Evolutionary conservation across 2,329 filamentous ascomycete species (phyloP).

Genomic region (Ophiocordyceps australis): DNA sequence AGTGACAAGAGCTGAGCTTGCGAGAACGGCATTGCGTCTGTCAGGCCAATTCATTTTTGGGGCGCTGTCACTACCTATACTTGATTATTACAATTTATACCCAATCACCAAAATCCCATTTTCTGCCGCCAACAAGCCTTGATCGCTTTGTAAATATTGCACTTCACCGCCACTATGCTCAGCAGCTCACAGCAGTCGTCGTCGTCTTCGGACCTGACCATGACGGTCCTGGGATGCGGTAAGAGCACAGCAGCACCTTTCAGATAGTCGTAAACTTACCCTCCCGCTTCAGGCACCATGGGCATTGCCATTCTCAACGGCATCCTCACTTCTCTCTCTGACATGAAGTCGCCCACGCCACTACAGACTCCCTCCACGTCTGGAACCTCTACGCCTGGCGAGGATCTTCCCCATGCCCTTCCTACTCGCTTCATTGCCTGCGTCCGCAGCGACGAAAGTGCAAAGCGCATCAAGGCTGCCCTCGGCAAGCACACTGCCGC

Average conservation of each 20-base stretch:
- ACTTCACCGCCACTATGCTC: too few relatives aligned
- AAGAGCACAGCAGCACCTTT: constrained; percentile 14
- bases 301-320: constrained; percentile 71
- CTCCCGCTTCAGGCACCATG: constrained; percentile 46
- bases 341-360: constrained; percentile 25
- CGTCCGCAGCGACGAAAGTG: constrained; percentile 52
- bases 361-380: constrained; percentile 21
- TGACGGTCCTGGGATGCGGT: constrained; percentile 73
- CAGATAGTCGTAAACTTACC: neutral
- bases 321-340: constrained; percentile 52
- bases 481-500: constrained; percentile 43
- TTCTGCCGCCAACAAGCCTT: too few relatives aligned
- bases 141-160: too few relatives aligned
- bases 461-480: constrained; percentile 46
- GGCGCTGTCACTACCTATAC: too few relatives aligned
- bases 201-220: constrained; percentile 37
- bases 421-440: constrained; percentile 69
- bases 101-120: too few relatives aligned
- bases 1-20: too few relatives aligned
- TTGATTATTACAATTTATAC: too few relatives aligned
- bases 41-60: too few relatives aligned
- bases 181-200: too few relatives aligned
- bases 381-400: constrained; percentile 22
- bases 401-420: constrained; percentile 35
- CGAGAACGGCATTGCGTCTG: too few relatives aligned